These are phyloP conservation scores for Hyphodiscus sp. DNA, from an alignment of 2,329 filamentous ascomycete species.

Conservation along the genomic window DNA sequence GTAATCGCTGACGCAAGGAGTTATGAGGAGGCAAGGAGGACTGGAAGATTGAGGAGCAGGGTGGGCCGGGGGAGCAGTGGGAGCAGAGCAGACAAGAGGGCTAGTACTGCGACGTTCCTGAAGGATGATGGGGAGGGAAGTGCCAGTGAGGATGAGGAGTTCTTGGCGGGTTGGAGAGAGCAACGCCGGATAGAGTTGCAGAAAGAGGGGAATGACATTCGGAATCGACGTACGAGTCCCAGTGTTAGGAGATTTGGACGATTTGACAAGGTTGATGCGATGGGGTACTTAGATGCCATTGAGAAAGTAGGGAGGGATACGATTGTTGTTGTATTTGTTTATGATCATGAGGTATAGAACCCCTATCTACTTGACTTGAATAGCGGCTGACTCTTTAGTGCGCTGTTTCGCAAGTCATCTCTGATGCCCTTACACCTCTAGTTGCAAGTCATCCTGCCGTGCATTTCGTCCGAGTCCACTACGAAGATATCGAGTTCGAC, in stretches of 20 bases:
- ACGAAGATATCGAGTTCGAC: conserved; percentile 91
- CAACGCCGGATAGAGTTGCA: conserved; percentile 72
- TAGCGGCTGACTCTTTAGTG: conserved; percentile 48
- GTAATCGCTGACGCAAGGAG: conserved; percentile 79
- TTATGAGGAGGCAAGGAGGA: conserved; percentile 60
- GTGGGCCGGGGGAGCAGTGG: conserved; percentile 46
- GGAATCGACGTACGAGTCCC: conserved; percentile 65
- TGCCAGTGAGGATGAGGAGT: conserved; percentile 62
- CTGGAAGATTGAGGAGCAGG: conserved; percentile 25
- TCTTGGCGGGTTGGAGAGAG: conserved; percentile 81
- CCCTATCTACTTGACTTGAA: neutral
- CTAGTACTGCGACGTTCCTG: conserved; percentile 16
- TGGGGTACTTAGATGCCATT: conserved; percentile 92
- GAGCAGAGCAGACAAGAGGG: conserved; percentile 16
- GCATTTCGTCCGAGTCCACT: conserved; percentile 87
- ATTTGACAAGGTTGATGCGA: conserved; percentile 77
- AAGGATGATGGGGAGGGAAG: conserved; percentile 29
- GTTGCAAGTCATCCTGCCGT: conserved; percentile 64
- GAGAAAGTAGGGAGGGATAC: conserved; percentile 80
- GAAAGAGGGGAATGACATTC: conserved; percentile 49
- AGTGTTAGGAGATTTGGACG: conserved; percentile 72
- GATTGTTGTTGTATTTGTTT: conserved; percentile 87
- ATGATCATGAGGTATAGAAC: conserved; percentile 69
- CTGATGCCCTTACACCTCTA: conserved; percentile 69
- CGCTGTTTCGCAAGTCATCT: conserved; percentile 69